Base-by-base conservation (phyloP, 2,329 filamentous ascomycete genomes). In the Bertia moriformis region DNA sequence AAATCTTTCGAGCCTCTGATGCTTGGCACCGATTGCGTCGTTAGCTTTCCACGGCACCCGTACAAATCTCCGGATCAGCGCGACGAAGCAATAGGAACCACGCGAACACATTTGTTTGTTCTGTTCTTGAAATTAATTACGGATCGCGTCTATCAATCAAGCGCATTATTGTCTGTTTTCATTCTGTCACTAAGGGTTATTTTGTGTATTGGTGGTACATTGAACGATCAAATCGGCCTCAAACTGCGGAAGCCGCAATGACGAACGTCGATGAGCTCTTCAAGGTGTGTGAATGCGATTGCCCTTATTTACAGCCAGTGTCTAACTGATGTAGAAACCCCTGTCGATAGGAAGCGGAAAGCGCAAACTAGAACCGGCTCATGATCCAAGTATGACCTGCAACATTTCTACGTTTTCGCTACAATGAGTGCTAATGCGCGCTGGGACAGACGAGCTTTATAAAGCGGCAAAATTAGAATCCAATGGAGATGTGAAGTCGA, bases 301-400 rank as follows among this genome's bases (percentile, higher is more conserved):
- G n/a, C n/a, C n/a, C n/a, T n/a, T n/a, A n/a, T n/a, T n/a, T n/a
- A n/a, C n/a, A n/a, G n/a, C n/a, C n/a, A n/a, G n/a, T n/a, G n/a
- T n/a, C n/a, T n/a, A n/a, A n/a, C n/a, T n/a, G n/a, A n/a, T n/a
- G n/a, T 4, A 1, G 19, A 19, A 12, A 15, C 24, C 1, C 29
- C 15, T 37, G 42, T 44, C 44, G 22, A 44, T 42, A 35, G 39
- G 37, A 18, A 58, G 48, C 40, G 69, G 65, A 60, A 82, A 82
- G 54, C 69, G 76, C 48, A 81, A 78, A 56, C 59, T 77, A 40
- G 74, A 79, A 43, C 63, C 71, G 14, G 56, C 74, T 43, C 65
- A 65, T 50, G 73, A 81, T 54, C 73, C 75, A 44, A 76, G 75
- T 81, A 53, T 46, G 70, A 58, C 37, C 32, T 36, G 12, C 18